Percentiles rank a stretch among this genome's conserved stretches.
These are phyloP conservation scores for Pythium myriotylum DNA, from an alignment of 352 stramenopile species.

Conservation along the genomic window DNA sequence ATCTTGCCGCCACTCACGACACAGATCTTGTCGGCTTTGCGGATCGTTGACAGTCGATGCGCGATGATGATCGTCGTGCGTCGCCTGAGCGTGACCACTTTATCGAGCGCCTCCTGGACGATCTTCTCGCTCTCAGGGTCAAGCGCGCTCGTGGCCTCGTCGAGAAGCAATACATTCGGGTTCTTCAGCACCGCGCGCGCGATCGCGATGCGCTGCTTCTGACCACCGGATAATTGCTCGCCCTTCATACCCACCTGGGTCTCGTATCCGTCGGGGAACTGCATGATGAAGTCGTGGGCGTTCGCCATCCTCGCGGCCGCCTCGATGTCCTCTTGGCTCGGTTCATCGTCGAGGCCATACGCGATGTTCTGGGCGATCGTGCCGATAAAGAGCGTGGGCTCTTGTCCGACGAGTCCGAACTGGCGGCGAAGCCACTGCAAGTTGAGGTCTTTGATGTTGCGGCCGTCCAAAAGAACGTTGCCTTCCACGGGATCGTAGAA, in stretches of 20 bases:
- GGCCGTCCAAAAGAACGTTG: slow-evolving; percentile 24
- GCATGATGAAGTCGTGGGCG: no score
- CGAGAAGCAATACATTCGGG: slow-evolving; percentile 47
- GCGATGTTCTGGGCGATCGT: no score
- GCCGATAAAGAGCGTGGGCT: no score
- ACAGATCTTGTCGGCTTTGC: slow-evolving; percentile 43
- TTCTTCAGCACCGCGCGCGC: slow-evolving; percentile 89
- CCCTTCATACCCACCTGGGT: no score
- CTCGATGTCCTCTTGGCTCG: no score
- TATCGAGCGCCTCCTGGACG: no score
- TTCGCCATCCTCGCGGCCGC: no score
- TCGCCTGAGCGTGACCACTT: slow-evolving; percentile 23
- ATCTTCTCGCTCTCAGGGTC: no score
- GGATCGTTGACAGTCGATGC: slow-evolving; percentile 49
- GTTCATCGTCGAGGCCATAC: no score
- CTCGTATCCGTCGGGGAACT: no score
- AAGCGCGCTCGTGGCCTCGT: slow-evolving; percentile 58
- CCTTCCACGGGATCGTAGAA: slow-evolving; percentile 28
- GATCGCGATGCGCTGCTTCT: slow-evolving; percentile 88
- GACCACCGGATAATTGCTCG: no score
- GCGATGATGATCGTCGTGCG: slow-evolving; percentile 64
- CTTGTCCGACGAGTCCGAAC: slow-evolving; percentile 30
- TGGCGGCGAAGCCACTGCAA: slow-evolving; percentile 40
- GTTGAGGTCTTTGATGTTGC: slow-evolving; percentile 42
- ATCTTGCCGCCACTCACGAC: slow-evolving; percentile 35